Conservation (phyloP, 345 rosid genomes). For the Pistacia vera region DNA sequence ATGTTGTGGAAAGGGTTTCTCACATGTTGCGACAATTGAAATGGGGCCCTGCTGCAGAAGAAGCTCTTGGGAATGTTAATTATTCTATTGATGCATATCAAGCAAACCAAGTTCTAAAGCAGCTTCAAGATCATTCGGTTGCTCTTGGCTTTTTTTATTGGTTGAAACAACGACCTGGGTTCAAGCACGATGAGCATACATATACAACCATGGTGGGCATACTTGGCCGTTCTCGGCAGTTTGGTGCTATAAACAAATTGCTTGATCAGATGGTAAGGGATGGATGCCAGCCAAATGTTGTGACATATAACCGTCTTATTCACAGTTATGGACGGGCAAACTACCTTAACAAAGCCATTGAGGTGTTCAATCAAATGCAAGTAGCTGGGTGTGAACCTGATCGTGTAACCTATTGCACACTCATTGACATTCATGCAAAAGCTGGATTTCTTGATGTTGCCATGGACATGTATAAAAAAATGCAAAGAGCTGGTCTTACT, state of each 20-base stretch:
- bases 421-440: slow-evolving; percentile 92
- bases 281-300: slow-evolving; percentile 84
- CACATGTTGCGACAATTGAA: slow-evolving; percentile 47
- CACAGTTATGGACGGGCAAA: slow-evolving; percentile 96
- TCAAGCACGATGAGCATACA: slow-evolving; percentile 89
- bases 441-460: slow-evolving; percentile 94
- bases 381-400: slow-evolving; percentile 79
- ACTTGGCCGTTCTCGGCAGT: slow-evolving; percentile 87
- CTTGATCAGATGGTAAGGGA: slow-evolving; percentile 81
- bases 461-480: slow-evolving; percentile 76
- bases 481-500: slow-evolving; percentile 84
- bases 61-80: slow-evolving; percentile 59
- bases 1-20: slow-evolving; percentile 60
- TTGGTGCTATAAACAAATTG: slow-evolving; percentile 63
- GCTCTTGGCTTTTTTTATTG: slow-evolving; percentile 88
- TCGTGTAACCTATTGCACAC: slow-evolving; percentile 89
- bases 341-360: slow-evolving; percentile 72
- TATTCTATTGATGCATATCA: slow-evolving; percentile 69
- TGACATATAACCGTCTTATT: slow-evolving; percentile 87
- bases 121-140: slow-evolving; percentile 70
- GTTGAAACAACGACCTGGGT: slow-evolving; percentile 68
- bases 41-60: slow-evolving; percentile 84
- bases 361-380: slow-evolving; percentile 80
- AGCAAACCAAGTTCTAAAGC: slow-evolving; percentile 90
- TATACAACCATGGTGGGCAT: slow-evolving; percentile 95